Percentiles rank a stretch among this genome's conserved stretches.
phyloP scores from a whole-genome alignment of 805 yeast genomes.

The Pichia deserticola region DNA sequence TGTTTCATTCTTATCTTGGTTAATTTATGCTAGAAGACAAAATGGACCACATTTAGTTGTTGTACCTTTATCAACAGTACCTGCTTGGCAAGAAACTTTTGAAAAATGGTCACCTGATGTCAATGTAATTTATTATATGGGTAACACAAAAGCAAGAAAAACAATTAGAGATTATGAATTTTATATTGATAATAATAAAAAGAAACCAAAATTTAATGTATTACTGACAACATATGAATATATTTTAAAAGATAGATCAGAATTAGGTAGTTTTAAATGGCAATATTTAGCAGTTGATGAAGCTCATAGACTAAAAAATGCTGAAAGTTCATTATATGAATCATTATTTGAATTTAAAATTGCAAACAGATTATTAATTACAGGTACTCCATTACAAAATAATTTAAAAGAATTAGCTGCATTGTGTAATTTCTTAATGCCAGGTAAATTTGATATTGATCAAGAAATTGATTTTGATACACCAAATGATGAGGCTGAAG shows the following conservation, averaged over 20 bases:
- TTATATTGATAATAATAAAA: constrained; percentile 48
- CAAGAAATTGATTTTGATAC: constrained; percentile 93
- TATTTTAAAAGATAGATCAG: constrained; percentile 78
- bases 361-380: constrained; percentile 77
- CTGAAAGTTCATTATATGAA: constrained; percentile 89
- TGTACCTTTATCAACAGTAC: constrained; percentile 91
- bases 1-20: constrained; percentile 89
- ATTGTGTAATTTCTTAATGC: constrained; percentile 89
- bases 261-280: constrained; percentile 83
- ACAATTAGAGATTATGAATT: constrained; percentile 82
- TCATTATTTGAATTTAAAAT: constrained; percentile 77
- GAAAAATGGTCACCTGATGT: constrained; percentile 97
- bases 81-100: constrained; percentile 99
- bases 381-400: constrained; percentile 97
- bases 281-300: constrained; percentile 97
- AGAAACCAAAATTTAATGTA: constrained; percentile 84
- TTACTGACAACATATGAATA: constrained; percentile 93
- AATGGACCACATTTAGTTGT: constrained; percentile 97
- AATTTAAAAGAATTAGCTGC: constrained; percentile 95
- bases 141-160: constrained; percentile 80
- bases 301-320: constrained; percentile 93
- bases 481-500: constrained; percentile 81
- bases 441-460: constrained; percentile 83
- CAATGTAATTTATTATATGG: constrained; percentile 87
- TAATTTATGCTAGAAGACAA: constrained; percentile 89